These are phyloP conservation scores for Metschnikowia reukaufii DNA, from an alignment of 805 yeast genomes.

Conservation along the genomic window DNA sequence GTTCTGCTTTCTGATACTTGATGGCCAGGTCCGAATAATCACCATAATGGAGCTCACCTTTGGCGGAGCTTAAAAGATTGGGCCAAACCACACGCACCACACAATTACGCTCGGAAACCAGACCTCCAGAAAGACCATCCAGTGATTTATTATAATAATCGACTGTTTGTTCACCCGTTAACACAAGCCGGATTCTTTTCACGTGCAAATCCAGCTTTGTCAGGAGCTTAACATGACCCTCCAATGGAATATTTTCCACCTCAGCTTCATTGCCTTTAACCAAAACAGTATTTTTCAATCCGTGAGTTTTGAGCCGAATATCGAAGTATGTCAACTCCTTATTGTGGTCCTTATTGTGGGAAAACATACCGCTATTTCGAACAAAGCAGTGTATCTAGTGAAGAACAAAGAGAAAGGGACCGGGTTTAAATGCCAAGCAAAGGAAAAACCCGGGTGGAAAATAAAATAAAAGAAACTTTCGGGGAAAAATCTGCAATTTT, in stretches of 20 bases:
- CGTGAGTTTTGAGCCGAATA: constrained; percentile 38
- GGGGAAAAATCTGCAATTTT: too few species aligned
- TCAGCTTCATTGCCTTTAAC: constrained; percentile 47
- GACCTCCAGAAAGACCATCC: constrained; percentile 30
- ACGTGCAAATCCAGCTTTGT: constrained; percentile 44
- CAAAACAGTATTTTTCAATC: constrained; percentile 42
- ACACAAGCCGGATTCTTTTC: constrained; percentile 35
- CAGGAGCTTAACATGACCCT: constrained; percentile 49
- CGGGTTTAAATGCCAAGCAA: too few species aligned
- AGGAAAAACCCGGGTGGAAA: too few species aligned
- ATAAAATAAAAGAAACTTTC: too few species aligned
- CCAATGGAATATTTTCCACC: constrained; percentile 41
- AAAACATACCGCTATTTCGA: constrained; percentile 3
- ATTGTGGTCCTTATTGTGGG: constrained; percentile 16
- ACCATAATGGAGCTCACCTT: constrained; percentile 42
- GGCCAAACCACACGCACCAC: constrained; percentile 48
- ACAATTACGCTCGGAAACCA: constrained; percentile 38
- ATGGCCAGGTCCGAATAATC: constrained; percentile 41
- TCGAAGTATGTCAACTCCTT: constrained; percentile 36
- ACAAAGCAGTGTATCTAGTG: too few species aligned
- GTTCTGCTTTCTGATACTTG: constrained; percentile 22
- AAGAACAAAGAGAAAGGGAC: too few species aligned
- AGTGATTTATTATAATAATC: constrained; percentile 39
- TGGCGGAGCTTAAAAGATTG: constrained; percentile 41
- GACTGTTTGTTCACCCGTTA: constrained; percentile 45